Evolutionary conservation across 805 yeast genomes (phyloP), one percentile per base, ranked within the genome.

Genomic region (Metschnikowia kofuensis): DNA sequence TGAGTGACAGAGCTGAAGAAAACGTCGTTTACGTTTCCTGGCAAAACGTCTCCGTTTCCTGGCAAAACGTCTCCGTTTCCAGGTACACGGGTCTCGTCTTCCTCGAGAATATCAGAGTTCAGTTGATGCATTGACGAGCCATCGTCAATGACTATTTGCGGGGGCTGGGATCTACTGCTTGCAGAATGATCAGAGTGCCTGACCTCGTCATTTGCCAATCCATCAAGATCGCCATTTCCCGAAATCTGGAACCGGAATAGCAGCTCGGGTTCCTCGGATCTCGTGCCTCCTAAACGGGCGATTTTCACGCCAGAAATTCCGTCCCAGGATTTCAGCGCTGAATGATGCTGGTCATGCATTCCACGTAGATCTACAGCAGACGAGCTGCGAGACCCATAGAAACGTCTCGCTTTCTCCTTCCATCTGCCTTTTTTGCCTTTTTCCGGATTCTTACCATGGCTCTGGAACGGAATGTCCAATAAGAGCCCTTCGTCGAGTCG

Each of bases 341-440:
- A 27, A 32, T 47, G 50, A 6, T 21, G n/a, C 36, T 15, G 42
- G 7, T 34, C 34, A 2, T 31, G 14, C 13, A 29, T 12, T 10
- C 39, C 37, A 21, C 26, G 35, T 2, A 47, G 34, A 16, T 47
- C 50, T 1, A 47, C 40, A 10, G 50, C 46, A 12, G 50, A 47
- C 2, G 42, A n/a, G 37, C 50, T 42, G 21, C 14, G 45, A n/a
- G 26, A 13, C 11, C 52, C 55, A 32, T 55, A 55, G 9, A 55
- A 30, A 11, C 50, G 35, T 13, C 40, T 42, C 3, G 58, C 58
- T 11, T 46, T 45, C 27, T 53, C 52, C 38, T 55, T 55, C 30
- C 49, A 36, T 21, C 49, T 53, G 29, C 40, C 46, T 16, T 37
- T 48, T 15, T 42, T 34, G 40, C 43, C 31, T 36, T 44, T 8